These are phyloP conservation scores for Penicillium janthinellum DNA, from an alignment of 2,329 filamentous ascomycete genomes.

Conservation along the genomic window DNA sequence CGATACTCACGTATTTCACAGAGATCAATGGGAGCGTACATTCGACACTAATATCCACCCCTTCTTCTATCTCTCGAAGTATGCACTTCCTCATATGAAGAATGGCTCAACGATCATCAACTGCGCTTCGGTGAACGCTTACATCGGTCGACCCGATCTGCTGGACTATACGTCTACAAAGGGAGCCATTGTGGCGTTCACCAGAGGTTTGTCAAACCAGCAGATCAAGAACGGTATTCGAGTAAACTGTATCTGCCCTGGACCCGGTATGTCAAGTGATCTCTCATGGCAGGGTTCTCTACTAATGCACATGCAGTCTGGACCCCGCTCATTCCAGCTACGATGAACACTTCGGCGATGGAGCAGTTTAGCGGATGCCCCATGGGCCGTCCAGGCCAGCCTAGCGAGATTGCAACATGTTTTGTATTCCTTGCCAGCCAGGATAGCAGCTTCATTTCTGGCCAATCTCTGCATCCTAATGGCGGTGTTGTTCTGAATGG, in stretches of 20 bases:
- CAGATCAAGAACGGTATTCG: conserved; percentile 70
- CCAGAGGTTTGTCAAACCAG: conserved; percentile 74
- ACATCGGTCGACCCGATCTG: conserved; percentile 76
- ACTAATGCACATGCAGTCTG: conserved; percentile 53
- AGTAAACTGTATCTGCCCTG: conserved; percentile 76
- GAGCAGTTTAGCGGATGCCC: conserved; percentile 70
- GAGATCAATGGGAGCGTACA: conserved; percentile 75
- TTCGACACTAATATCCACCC: conserved; percentile 83
- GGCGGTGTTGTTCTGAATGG: conserved; percentile 59
- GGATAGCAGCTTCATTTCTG: conserved; percentile 73
- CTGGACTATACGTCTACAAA: conserved; percentile 79
- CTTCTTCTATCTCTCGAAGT: conserved; percentile 79
- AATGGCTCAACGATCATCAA: conserved; percentile 78
- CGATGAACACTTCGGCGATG: conserved; percentile 69
- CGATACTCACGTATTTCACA: conserved; percentile 28
- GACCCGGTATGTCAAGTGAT: conserved; percentile 52
- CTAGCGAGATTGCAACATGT: conserved; percentile 77
- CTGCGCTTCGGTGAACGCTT: conserved; percentile 81
- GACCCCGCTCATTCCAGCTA: conserved; percentile 73
- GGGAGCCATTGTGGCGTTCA: conserved; percentile 77
- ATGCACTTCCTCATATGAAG: conserved; percentile 72
- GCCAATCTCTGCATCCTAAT: conserved; percentile 68
- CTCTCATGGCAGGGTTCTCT: not conserved
- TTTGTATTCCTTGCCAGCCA: conserved; percentile 77
- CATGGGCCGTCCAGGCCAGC: conserved; percentile 77